Base-by-base conservation (phyloP, 805 yeast genomes). In the Kodamaea neixiangensis region DNA sequence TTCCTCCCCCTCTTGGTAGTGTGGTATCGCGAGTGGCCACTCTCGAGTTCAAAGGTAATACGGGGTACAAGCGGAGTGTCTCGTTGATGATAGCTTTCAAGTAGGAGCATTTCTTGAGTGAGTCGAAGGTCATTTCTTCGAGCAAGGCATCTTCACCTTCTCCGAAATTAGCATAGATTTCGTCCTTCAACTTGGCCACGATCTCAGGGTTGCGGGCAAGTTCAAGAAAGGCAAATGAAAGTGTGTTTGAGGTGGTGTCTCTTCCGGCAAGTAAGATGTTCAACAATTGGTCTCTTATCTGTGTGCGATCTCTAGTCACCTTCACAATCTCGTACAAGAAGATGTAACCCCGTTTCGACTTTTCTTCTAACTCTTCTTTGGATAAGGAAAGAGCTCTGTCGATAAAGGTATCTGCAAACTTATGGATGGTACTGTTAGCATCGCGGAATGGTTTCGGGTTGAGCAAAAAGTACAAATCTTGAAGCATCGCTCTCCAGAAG, bases 191-290 rank as follows among this genome's bases (percentile, higher is more conserved):
- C 51, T 66, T 69, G 18, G 54, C 58, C 59, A 59, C 69, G 10
- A 69, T 49, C 14, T 58, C 54, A 7, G 70, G 74, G 52, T 69
- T 60, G 56, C 71, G 61, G 1, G 75, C 58, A 46, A 72, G 63
- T 55, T 71, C 75, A 44, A 59, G 68, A 47, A 70, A 53, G 5
- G 66, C 53, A 49, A 69, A 69, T 20, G 74, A 68, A 51, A 71
- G 60, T 49, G 68, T 62, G 1, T 72, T 75, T n/a, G 76, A 75
- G 17, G 76, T 72, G 35, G 76, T 72, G 56, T 72, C 76, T 64
- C 76, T 69, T n/a, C 75, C 76, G 33, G 76, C 76, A 31, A 72
- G 58, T 62, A 72, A 65, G 44, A 72, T 72, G 51, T 72, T 72
- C 56, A 72, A 66, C 51, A 69, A 59, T 51, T 72, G 76, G 54